These are phyloP conservation scores for Friedmanniomyces simplex DNA, from an alignment of 495 filamentous ascomycete genomes.

Conservation along the genomic window DNA sequence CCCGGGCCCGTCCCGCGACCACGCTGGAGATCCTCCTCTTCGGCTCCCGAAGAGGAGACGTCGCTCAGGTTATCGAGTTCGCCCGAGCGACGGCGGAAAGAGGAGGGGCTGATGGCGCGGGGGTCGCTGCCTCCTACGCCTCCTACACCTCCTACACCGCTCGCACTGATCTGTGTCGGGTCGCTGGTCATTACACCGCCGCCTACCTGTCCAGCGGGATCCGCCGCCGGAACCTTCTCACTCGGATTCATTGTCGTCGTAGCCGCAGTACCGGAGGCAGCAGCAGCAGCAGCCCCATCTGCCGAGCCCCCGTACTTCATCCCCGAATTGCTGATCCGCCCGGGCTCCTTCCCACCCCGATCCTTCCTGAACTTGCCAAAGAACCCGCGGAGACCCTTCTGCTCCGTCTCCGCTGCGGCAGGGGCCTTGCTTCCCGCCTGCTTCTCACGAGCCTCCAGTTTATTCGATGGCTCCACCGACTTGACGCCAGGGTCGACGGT, in stretches of 20 bases:
- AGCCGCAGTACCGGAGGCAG: not conserved
- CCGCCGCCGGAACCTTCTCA: too few species aligned
- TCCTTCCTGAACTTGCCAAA: slow-evolving; percentile 12
- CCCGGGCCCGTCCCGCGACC: slow-evolving; percentile 3
- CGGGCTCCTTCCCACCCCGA: not conserved
- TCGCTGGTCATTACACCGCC: not conserved
- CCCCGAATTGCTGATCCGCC: not conserved
- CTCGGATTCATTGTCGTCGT: too few species aligned
- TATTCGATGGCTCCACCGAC: slow-evolving; percentile 22
- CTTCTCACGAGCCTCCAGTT: slow-evolving; percentile 17
- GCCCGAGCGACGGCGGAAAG: slow-evolving; percentile 6
- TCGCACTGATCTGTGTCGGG: not conserved
- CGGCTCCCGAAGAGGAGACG: slow-evolving; percentile 14
- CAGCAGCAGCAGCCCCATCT: not conserved
- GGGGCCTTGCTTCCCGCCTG: not conserved
- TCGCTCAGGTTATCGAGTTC: not conserved
- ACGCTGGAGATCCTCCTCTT: slow-evolving; percentile 16
- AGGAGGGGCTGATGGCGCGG: slow-evolving; percentile 7
- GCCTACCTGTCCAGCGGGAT: too few species aligned
- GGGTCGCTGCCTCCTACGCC: not conserved
- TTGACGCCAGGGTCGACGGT: slow-evolving; percentile 23
- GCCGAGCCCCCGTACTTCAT: not conserved
- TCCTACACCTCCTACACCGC: not conserved
- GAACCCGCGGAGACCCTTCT: slow-evolving; percentile 17
- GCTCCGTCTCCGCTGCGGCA: slow-evolving; percentile 1